These are phyloP conservation scores for Penstemon davidsonii DNA, from an alignment of 257 asterid genomes.

Conservation along the genomic window DNA sequence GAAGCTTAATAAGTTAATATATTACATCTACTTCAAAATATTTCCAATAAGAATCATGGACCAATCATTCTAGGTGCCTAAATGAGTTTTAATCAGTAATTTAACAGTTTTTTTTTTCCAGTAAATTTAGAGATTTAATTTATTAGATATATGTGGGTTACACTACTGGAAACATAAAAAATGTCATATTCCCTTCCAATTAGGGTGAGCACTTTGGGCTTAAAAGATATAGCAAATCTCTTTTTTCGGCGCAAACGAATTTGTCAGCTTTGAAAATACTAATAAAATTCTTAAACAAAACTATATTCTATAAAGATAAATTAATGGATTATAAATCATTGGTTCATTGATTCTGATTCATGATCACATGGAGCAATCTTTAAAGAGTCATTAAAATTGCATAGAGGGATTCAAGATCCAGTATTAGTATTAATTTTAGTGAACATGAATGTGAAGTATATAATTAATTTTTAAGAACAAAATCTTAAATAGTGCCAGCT, in stretches of 20 bases:
- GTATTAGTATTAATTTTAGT: too few species aligned
- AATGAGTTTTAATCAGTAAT: too few species aligned
- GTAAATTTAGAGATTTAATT: neutral
- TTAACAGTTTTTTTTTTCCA: neutral
- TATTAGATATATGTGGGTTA: neutral
- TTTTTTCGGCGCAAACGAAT: slow-evolving; percentile 41
- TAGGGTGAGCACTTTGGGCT: neutral
- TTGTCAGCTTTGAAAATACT: slow-evolving; percentile 1
- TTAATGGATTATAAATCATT: neutral
- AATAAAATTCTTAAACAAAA: neutral
- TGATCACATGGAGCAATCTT: neutral
- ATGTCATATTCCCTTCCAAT: neutral
- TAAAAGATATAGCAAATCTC: slow-evolving; percentile 21
- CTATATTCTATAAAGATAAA: neutral
- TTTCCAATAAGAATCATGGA: too few species aligned
- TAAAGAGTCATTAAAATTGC: neutral
- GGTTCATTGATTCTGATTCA: neutral
- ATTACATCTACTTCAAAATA: neutral
- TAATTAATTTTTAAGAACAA: neutral
- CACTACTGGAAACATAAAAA: neutral
- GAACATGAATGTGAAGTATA: neutral
- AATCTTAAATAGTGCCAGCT: slow-evolving; percentile 26
- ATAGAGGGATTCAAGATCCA: neutral
- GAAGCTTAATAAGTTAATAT: neutral
- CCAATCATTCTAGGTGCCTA: too few species aligned